Conservation (phyloP, 768 basidiomycete species). For the Lyophyllum shimeji region DNA sequence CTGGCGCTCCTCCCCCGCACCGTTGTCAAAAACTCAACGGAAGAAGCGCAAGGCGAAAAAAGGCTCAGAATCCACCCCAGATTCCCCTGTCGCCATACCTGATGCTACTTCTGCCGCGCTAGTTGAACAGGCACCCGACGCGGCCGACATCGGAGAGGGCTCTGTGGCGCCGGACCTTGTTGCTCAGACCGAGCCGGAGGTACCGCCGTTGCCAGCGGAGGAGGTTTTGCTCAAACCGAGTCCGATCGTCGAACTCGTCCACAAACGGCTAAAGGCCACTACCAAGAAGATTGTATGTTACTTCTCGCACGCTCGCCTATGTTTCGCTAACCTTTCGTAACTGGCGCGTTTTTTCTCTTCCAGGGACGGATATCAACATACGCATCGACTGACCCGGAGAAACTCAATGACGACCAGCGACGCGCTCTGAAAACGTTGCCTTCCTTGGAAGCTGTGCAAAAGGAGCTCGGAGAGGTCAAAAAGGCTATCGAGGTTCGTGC, state of each 20-base stretch:
- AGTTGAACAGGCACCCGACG: constrained; percentile 50
- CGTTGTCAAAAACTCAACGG: constrained; percentile 63
- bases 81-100: constrained; percentile 45
- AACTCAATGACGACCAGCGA: constrained; percentile 88
- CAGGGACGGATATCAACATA: constrained; percentile 77
- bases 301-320: constrained; percentile 5
- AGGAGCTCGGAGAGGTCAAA: constrained; percentile 82
- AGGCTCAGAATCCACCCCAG: constrained; percentile 40
- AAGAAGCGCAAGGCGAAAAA: constrained; percentile 67
- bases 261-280: constrained; percentile 74
- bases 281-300: constrained; percentile 80
- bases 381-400: constrained; percentile 61
- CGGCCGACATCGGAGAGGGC: constrained; percentile 46
- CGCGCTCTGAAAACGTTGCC: constrained; percentile 71
- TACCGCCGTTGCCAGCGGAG: constrained; percentile 43
- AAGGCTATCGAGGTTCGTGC: constrained; percentile 75
- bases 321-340: constrained; percentile 1
- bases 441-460: constrained; percentile 72
- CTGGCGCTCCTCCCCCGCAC: constrained; percentile 72
- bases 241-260: constrained; percentile 75
- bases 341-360: constrained; percentile 12
- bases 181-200: constrained; percentile 39
- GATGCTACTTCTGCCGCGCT: constrained; percentile 46
- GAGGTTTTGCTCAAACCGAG: constrained; percentile 51
- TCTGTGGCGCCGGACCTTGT: constrained; percentile 45